Evolutionary conservation across 495 filamentous ascomycete species (phyloP), one percentile per base, ranked within the genome.

Genomic region (Hypoxylon crocopeplum): DNA sequence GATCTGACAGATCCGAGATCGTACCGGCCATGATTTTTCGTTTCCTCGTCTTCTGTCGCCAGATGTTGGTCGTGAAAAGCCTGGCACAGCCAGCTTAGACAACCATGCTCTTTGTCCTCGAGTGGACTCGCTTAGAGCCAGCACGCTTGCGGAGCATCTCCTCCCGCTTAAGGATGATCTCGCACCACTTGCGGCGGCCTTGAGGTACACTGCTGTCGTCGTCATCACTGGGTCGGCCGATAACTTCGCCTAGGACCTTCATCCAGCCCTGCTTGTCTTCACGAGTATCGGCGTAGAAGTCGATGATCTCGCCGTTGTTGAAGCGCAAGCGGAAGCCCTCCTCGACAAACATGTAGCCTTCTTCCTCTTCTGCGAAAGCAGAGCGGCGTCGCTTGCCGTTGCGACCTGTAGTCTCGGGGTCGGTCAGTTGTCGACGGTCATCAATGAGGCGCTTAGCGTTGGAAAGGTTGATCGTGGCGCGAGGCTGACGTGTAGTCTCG

Each of bases 301-400:
- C 94, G 59, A 98, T 98, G 33, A 93, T 85, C 75, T 98, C 94
- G 42, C 94, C 94, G 68, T 98, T 98, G 55, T 88, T 92, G 73
- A 98, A 98, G 47, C 93, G 91, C 70, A 98, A 93, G 27, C 94
- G 90, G 84, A 98, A 98, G 10, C 95, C 94, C 70, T 98, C 95
- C 73, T 98, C 94, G 17, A 98, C 94, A 64, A 98, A 98, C 92
- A 97, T 96, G 77, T 98, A 98, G 40, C 95, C 94, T 66, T 98
- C 94, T 72, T 98, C 95, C 66, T 98, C 95, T 72, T 98, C 94
- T 6, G 95, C 93, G 64, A 98, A 98, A 21, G 90, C 94, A 46
- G 91, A 95, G 68, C 94, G 93, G 29, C 94, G 86, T 17, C 94
- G 86, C 60, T 87, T 87, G 50, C 90, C 89, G 56, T 81, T 82